These are phyloP conservation scores for Vitis labrusca DNA, from an alignment of 164 flowering plant species.

Conservation along the genomic window DNA sequence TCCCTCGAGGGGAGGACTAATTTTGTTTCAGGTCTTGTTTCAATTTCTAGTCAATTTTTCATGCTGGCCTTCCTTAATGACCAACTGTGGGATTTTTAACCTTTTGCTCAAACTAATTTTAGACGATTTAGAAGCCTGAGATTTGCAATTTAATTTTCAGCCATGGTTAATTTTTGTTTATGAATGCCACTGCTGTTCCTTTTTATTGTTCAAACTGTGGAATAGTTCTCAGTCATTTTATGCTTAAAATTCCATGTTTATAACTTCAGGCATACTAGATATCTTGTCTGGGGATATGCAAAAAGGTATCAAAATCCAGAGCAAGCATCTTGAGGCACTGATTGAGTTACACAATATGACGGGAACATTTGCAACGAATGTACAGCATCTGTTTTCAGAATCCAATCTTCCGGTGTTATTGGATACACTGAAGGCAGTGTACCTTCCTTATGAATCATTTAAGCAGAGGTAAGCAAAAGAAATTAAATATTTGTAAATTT, in stretches of 20 bases:
- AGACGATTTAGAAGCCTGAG: not conserved
- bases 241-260: constrained; percentile 2
- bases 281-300: constrained; percentile 86
- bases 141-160: not conserved
- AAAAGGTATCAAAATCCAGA: constrained; percentile 80
- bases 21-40: not conserved
- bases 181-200: not conserved
- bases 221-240: constrained; percentile 6
- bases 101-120: not conserved
- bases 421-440: constrained; percentile 77
- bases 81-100: not conserved
- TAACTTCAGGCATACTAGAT: constrained; percentile 77
- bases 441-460: constrained; percentile 79
- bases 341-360: constrained; percentile 92
- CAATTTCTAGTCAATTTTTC: not conserved
- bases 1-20: not conserved
- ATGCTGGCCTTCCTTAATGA: not conserved
- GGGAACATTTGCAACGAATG: constrained; percentile 81
- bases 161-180: not conserved
- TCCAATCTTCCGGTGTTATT: constrained; percentile 62
- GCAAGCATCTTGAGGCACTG: constrained; percentile 86
- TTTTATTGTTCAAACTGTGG: constrained; percentile 4
- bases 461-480: constrained; percentile 66
- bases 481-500: not conserved
- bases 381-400: constrained; percentile 90